phyloP scores from a whole-genome alignment of 352 stramenopile genomes.

The Globisporangium sylvaticum region DNA sequence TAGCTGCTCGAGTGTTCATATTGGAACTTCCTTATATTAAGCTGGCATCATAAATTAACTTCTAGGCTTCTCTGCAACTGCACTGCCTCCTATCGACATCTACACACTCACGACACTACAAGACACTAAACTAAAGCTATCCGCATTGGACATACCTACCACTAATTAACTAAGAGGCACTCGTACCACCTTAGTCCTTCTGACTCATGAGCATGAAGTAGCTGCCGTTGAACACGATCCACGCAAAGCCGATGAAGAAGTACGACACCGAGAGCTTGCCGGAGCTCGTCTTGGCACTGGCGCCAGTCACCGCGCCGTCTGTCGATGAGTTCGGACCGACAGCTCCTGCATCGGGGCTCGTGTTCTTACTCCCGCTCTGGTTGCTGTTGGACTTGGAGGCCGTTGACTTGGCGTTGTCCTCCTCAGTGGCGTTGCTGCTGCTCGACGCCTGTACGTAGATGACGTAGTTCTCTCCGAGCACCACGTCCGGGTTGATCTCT shows the following conservation, averaged over 20 bases:
- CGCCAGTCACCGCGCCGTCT: neutral
- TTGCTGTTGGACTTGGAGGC: neutral
- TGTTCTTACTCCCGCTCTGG: neutral
- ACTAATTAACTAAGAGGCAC: no score
- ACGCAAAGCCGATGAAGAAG: conserved; percentile 18
- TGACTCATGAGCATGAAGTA: conserved; percentile 23
- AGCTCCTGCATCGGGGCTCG: neutral
- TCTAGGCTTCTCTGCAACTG: neutral
- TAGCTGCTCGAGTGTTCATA: neutral
- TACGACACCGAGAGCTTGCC: conserved; percentile 17
- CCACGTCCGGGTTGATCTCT: conserved; percentile 21
- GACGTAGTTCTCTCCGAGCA: conserved; percentile 18
- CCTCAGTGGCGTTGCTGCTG: conserved; percentile 3
- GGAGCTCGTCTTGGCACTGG: neutral
- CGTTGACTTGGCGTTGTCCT: neutral
- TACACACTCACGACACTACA: neutral
- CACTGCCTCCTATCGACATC: neutral
- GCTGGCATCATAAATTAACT: conserved; percentile 14
- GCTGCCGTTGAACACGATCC: conserved; percentile 22
- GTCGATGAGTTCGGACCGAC: neutral
- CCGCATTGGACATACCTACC: neutral
- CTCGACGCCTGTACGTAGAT: conserved; percentile 17
- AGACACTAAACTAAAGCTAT: conserved; percentile 1
- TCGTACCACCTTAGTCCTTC: conserved; percentile 6
- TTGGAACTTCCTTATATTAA: neutral